Percentiles rank a stretch among this genome's conserved stretches.
phyloP scores from a whole-genome alignment of 1,284 basidiomycete genomes.

The Sanghuangporus weigelae region DNA sequence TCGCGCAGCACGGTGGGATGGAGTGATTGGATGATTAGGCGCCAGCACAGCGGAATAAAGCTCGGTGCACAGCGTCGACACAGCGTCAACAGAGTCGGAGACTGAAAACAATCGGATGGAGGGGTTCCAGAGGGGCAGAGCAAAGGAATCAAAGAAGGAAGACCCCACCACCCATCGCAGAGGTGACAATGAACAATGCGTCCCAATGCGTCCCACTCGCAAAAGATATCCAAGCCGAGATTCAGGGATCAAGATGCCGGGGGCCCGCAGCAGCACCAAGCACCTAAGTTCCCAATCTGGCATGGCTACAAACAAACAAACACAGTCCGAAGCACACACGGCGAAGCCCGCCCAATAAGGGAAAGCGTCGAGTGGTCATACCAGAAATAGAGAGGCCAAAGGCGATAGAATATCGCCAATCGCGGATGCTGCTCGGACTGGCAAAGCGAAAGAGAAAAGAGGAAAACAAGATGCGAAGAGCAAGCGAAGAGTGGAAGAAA shows the following conservation, averaged over 20 bases:
- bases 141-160: background rate
- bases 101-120: background rate
- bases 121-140: background rate
- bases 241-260: background rate
- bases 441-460: background rate
- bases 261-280: background rate
- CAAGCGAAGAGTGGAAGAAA: background rate
- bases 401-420: background rate
- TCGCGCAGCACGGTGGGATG: background rate
- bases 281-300: background rate
- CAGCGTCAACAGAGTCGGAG: background rate
- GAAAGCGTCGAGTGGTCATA: background rate
- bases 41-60: background rate
- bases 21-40: background rate
- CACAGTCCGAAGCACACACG: background rate
- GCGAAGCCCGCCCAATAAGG: slow-evolving; percentile 1
- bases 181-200: background rate
- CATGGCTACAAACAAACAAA: background rate
- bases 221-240: background rate
- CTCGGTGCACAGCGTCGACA: background rate
- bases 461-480: slow-evolving; percentile 5
- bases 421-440: background rate
- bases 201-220: background rate
- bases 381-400: background rate
- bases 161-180: background rate